These are phyloP conservation scores for Boletus barrowsii DNA, from an alignment of 768 basidiomycete genomes.

Conservation along the genomic window DNA sequence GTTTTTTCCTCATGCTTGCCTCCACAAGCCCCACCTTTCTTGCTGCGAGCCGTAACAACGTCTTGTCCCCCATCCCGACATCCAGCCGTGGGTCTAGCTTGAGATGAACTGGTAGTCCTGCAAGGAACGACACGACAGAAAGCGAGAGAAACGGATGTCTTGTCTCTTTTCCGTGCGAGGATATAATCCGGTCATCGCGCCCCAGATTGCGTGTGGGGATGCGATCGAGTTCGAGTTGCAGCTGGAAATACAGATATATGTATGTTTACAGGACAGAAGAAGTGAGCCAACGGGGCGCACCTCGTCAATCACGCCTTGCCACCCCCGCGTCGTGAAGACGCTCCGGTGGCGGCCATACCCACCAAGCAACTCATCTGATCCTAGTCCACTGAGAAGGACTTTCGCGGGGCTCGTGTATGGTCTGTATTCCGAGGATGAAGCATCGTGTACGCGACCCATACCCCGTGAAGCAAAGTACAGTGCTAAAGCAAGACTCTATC, in stretches of 20 bases:
- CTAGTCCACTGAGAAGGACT: conserved; percentile 87
- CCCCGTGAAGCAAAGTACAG: conserved; percentile 92
- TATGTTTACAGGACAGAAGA: not conserved
- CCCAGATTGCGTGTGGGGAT: conserved; percentile 89
- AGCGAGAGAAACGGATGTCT: conserved; percentile 90
- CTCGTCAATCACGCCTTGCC: conserved; percentile 78
- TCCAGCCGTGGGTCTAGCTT: conserved; percentile 78
- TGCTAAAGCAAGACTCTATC: conserved; percentile 85
- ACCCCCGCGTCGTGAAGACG: conserved; percentile 64
- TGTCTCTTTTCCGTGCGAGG: conserved; percentile 88
- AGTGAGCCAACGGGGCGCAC: conserved; percentile 36
- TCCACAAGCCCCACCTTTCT: conserved; percentile 69
- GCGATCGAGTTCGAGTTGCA: conserved; percentile 85
- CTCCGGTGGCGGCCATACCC: conserved; percentile 90
- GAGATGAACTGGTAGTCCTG: conserved; percentile 70
- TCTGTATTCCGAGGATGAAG: conserved; percentile 30
- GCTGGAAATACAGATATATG: conserved; percentile 40
- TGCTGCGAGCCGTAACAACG: conserved; percentile 72
- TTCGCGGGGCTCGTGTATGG: conserved; percentile 72
- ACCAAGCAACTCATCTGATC: conserved; percentile 93
- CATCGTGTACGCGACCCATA: conserved; percentile 51
- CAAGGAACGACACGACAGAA: conserved; percentile 71
- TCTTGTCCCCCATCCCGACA: conserved; percentile 87
- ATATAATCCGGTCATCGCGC: conserved; percentile 91
- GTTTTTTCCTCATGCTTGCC: conserved; percentile 76